A percentile compares a stretch with the other conserved stretches of the same genome.
phyloP scores from a whole-genome alignment of 2,329 filamentous ascomycete species.

The Clonostachys sp. region DNA sequence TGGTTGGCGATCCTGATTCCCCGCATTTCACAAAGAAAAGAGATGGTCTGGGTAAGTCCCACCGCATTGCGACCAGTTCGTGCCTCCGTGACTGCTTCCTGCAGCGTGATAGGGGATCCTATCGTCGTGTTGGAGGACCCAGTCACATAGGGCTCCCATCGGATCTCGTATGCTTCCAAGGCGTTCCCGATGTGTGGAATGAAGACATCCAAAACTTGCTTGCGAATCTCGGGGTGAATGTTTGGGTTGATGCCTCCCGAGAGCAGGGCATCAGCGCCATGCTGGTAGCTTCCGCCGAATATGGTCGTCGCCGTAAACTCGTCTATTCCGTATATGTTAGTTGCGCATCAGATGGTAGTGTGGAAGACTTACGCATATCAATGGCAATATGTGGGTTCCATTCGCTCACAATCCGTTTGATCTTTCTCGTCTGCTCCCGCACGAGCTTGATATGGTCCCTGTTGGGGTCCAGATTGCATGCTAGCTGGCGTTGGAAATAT shows the following conservation, averaged over 20 bases:
- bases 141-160: constrained; percentile 18
- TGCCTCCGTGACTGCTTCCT: constrained; percentile 15
- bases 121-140: constrained; percentile 2
- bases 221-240: constrained; percentile 16
- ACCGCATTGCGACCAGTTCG: constrained; percentile 15
- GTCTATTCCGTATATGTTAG: constrained; percentile 1
- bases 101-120: constrained; percentile 10
- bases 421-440: constrained; percentile 12
- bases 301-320: constrained; percentile 15
- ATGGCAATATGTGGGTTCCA: constrained; percentile 16
- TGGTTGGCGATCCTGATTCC: constrained; percentile 20
- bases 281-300: constrained; percentile 13
- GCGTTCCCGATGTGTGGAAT: constrained; percentile 12
- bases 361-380: constrained; percentile 10
- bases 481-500: constrained; percentile 17
- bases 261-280: constrained; percentile 16
- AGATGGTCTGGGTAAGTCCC: constrained; percentile 14
- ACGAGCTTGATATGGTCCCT: constrained; percentile 18
- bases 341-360: background rate
- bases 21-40: constrained; percentile 17
- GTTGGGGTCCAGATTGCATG: constrained; percentile 17
- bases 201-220: constrained; percentile 12
- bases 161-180: constrained; percentile 14
- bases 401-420: constrained; percentile 12
- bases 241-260: constrained; percentile 18